Conservation (phyloP, 1,284 basidiomycete species). For the Acaromyces ingoldii region DNA sequence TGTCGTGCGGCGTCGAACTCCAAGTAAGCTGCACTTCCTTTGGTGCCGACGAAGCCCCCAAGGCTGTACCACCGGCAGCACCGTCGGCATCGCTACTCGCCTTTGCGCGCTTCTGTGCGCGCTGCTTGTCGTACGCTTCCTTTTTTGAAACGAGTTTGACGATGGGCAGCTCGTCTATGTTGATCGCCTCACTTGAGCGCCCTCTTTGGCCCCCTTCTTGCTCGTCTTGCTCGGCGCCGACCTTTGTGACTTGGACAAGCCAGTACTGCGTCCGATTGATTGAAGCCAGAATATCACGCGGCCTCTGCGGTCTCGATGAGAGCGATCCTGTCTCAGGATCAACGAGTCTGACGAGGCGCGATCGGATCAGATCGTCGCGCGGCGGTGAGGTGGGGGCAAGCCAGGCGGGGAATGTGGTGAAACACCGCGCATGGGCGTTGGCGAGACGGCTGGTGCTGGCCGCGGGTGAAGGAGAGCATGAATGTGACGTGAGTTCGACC, state of each 20-base stretch:
- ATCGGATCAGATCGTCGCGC: constrained; percentile 3
- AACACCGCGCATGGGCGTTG: too few relatives aligned
- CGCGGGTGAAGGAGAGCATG: too few relatives aligned
- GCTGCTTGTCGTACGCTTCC: constrained; percentile 41
- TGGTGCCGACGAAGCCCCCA: constrained; percentile 9
- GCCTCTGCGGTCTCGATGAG: constrained; percentile 22
- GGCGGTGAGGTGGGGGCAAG: too few relatives aligned
- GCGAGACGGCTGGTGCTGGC: too few relatives aligned
- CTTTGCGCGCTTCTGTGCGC: constrained; percentile 19
- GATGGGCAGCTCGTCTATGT: constrained; percentile 34
- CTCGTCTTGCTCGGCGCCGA: not conserved
- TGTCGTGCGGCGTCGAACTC: constrained; percentile 33
- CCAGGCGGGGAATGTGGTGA: too few relatives aligned
- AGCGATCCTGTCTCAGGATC: constrained; percentile 36
- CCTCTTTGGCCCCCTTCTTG: not conserved
- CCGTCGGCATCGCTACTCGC: not conserved
- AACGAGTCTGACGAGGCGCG: constrained; percentile 27
- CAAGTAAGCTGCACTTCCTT: constrained; percentile 42
- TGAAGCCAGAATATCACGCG: constrained; percentile 22
- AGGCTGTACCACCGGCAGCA: constrained; percentile 1
- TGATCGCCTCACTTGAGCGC: not conserved
- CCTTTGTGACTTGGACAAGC: constrained; percentile 31
- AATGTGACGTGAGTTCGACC: too few relatives aligned
- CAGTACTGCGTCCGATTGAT: constrained; percentile 33
- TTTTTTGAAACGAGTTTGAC: constrained; percentile 53